Evolutionary conservation across 2,329 filamentous ascomycete species (phyloP).

Genomic region (Ceratocystis diversiconidia): DNA sequence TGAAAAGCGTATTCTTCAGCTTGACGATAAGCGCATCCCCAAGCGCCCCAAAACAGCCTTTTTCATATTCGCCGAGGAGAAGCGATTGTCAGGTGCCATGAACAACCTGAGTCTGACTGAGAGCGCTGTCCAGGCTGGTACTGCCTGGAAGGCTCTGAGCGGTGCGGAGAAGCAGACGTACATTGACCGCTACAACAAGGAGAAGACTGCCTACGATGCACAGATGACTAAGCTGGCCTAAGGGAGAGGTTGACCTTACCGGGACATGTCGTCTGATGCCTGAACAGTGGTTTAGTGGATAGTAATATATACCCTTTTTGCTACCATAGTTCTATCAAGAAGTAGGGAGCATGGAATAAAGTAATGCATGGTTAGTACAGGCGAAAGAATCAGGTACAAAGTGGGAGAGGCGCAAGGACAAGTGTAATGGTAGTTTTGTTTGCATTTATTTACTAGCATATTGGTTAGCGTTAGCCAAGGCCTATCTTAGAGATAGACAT

Average conservation of each 20-base stretch:
- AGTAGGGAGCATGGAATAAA: too few relatives aligned
- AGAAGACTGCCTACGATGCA: background rate
- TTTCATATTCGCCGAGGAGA: conserved; percentile 28
- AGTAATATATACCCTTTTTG: too few relatives aligned
- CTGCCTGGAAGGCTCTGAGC: conserved; percentile 33
- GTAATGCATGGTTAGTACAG: too few relatives aligned
- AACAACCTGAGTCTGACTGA: conserved; percentile 19
- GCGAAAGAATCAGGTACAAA: too few relatives aligned
- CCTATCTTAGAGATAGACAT: too few relatives aligned
- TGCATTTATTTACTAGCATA: too few relatives aligned
- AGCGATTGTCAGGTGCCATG: conserved; percentile 25
- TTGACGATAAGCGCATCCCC: conserved; percentile 37
- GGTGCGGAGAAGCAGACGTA: conserved; percentile 30
- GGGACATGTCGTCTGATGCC: too few relatives aligned
- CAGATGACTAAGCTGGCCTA: background rate
- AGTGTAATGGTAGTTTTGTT: too few relatives aligned
- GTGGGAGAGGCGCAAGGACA: too few relatives aligned
- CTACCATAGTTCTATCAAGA: too few relatives aligned
- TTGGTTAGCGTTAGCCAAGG: too few relatives aligned
- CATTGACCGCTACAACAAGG: background rate
- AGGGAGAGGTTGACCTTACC: background rate
- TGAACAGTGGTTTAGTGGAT: too few relatives aligned
- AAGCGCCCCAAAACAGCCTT: conserved; percentile 27
- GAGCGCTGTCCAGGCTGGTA: conserved; percentile 21
- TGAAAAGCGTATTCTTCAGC: conserved; percentile 22